These are phyloP conservation scores for Fusarium sublunatum DNA, from an alignment of 2,329 filamentous ascomycete genomes.

Conservation along the genomic window DNA sequence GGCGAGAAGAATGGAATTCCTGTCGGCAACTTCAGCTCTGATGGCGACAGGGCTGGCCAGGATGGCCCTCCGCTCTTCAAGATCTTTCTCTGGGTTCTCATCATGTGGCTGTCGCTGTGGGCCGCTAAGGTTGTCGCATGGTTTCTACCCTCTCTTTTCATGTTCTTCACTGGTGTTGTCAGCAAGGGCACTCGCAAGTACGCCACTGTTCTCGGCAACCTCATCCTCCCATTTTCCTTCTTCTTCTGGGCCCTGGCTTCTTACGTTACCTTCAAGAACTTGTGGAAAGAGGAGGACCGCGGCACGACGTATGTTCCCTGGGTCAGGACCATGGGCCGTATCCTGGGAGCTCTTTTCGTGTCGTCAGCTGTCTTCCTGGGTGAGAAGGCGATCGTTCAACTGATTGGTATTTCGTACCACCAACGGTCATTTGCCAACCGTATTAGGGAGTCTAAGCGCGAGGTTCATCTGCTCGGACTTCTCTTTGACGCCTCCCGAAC, in stretches of 20 bases:
- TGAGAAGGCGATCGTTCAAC: constrained; percentile 83
- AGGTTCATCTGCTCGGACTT: constrained; percentile 81
- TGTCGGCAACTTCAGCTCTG: constrained; percentile 25
- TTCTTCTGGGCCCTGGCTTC: constrained; percentile 75
- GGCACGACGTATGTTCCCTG: constrained; percentile 57
- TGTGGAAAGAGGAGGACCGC: constrained; percentile 54
- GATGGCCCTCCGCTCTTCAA: constrained; percentile 65
- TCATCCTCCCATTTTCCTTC: constrained; percentile 74
- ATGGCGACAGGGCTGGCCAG: constrained; percentile 10
- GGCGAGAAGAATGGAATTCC: constrained; percentile 43
- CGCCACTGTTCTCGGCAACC: constrained; percentile 70
- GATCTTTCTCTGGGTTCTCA: constrained; percentile 76
- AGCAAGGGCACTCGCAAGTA: constrained; percentile 78
- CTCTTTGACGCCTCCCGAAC: constrained; percentile 91
- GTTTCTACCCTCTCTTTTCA: constrained; percentile 69
- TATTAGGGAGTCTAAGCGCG: constrained; percentile 91
- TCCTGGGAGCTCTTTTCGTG: constrained; percentile 75
- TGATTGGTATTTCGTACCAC: constrained; percentile 88
- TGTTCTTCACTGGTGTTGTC: constrained; percentile 76
- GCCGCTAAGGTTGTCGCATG: constrained; percentile 73
- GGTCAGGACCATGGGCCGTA: constrained; percentile 68
- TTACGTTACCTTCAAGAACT: constrained; percentile 70
- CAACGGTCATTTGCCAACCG: constrained; percentile 82
- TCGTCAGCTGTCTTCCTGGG: constrained; percentile 76
- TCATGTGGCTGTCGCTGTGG: constrained; percentile 76